Percentiles rank a stretch among this genome's conserved stretches.
phyloP scores from a whole-genome alignment of 2,329 filamentous ascomycete genomes.

The Aureobasidium sp. region DNA sequence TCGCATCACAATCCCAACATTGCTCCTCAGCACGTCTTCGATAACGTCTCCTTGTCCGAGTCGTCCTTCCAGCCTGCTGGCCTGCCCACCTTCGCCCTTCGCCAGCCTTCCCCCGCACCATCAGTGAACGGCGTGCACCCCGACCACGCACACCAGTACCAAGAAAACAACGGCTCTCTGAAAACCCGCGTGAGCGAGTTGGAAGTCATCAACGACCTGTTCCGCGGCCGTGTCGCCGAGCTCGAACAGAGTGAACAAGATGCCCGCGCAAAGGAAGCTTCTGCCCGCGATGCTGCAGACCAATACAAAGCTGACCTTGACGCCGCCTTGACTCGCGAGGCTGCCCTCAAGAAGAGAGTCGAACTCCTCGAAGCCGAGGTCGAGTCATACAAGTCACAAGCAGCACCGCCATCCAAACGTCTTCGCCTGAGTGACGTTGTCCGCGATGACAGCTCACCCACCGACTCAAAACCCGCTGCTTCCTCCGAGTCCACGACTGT shows the following conservation, averaged over 20 bases:
- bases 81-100: constrained; percentile 37
- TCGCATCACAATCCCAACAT: constrained; percentile 53
- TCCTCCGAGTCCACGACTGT: background rate
- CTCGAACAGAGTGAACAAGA: constrained; percentile 70
- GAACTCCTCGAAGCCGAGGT: constrained; percentile 58
- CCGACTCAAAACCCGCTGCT: background rate
- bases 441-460: constrained; percentile 2
- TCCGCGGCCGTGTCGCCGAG: constrained; percentile 60
- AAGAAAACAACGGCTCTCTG: constrained; percentile 77
- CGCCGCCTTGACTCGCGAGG: constrained; percentile 70
- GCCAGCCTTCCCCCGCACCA: constrained; percentile 54
- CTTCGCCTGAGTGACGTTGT: constrained; percentile 18
- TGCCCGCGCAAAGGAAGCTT: constrained; percentile 54
- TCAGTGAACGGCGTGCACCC: constrained; percentile 52
- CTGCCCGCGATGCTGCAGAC: constrained; percentile 51
- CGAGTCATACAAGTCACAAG: constrained; percentile 2
- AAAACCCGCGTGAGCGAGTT: constrained; percentile 93
- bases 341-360: constrained; percentile 73
- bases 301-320: constrained; percentile 58
- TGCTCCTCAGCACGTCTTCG: constrained; percentile 72
- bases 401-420: constrained; percentile 14
- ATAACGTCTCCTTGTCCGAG: constrained; percentile 59
- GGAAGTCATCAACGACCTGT: constrained; percentile 79
- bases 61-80: constrained; percentile 57
- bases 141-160: constrained; percentile 69